Evolutionary conservation across 2,329 filamentous ascomycete species (phyloP).

Genomic region (Dothistroma pini): DNA sequence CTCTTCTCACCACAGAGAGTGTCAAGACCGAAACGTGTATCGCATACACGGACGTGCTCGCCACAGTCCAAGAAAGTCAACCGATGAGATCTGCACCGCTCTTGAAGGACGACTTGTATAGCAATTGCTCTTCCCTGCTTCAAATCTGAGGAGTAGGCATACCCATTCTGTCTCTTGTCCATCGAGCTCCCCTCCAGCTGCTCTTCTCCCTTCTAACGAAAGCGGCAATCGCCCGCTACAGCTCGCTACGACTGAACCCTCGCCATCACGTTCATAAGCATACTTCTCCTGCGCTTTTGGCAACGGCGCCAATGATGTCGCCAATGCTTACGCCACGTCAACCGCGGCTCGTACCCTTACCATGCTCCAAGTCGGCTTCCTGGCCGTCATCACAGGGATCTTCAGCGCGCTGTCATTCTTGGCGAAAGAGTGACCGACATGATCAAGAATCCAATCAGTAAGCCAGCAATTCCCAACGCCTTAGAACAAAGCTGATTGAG

Average conservation of each 20-base stretch:
- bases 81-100: too few relatives aligned
- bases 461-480: too few relatives aligned
- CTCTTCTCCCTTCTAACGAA: not conserved
- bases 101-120: too few relatives aligned
- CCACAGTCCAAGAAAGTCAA: too few relatives aligned
- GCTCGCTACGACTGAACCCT: conserved; percentile 29
- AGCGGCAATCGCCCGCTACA: not conserved
- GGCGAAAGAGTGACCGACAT: conserved; percentile 54
- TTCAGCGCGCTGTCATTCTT: conserved; percentile 49
- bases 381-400: conserved; percentile 50
- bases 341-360: conserved; percentile 50
- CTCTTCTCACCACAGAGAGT: too few relatives aligned
- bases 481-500: too few relatives aligned
- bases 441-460: conserved; percentile 54
- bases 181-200: too few relatives aligned
- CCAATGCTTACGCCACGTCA: conserved; percentile 51
- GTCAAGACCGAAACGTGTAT: too few relatives aligned
- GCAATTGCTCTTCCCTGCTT: too few relatives aligned
- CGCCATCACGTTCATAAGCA: conserved; percentile 59
- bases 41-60: too few relatives aligned
- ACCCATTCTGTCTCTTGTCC: too few relatives aligned
- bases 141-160: too few relatives aligned
- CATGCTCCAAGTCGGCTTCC: conserved; percentile 48
- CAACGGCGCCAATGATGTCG: conserved; percentile 55
- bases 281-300: conserved; percentile 60